Conservation (phyloP, 2,329 filamentous ascomycete species). For the Sporothrix pseudoabietina region DNA sequence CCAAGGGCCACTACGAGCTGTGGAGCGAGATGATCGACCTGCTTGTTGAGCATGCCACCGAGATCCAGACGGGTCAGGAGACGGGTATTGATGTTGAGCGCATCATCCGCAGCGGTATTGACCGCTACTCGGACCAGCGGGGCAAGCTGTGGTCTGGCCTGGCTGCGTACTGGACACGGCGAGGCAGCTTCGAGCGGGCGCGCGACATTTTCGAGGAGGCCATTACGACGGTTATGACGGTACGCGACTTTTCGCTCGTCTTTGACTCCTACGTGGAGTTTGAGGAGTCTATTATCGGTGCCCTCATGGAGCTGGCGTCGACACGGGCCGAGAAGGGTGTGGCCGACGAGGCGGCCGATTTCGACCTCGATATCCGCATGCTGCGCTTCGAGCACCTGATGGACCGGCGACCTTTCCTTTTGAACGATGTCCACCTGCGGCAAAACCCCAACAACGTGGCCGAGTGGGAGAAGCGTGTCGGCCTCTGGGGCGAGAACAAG, state of each 20-base stretch:
- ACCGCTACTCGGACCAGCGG: constrained; percentile 87
- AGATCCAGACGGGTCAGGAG: constrained; percentile 79
- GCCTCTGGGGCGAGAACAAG: constrained; percentile 91
- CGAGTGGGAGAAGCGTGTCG: constrained; percentile 98
- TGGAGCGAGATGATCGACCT: constrained; percentile 98
- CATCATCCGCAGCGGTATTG: constrained; percentile 89
- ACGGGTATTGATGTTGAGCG: constrained; percentile 85
- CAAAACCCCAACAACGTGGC: constrained; percentile 96
- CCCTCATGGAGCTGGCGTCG: constrained; percentile 86
- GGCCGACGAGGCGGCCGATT: constrained; percentile 80
- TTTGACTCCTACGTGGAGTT: constrained; percentile 98
- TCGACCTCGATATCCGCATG: constrained; percentile 95
- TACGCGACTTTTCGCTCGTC: constrained; percentile 92
- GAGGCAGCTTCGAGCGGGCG: constrained; percentile 88
- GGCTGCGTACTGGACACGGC: constrained; percentile 94
- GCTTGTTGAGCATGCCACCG: constrained; percentile 84
- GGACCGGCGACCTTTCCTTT: constrained; percentile 91
- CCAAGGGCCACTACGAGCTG: constrained; percentile 92
- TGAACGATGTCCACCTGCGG: constrained; percentile 92
- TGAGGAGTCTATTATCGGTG: constrained; percentile 91
- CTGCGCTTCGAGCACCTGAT: constrained; percentile 97
- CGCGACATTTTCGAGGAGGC: constrained; percentile 95
- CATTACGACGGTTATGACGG: constrained; percentile 97
- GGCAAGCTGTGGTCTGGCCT: constrained; percentile 94
- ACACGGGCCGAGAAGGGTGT: constrained; percentile 75